Percentiles rank a stretch among this genome's conserved stretches.
These are phyloP conservation scores for Kodamaea nitidulidarum DNA, from an alignment of 805 yeast species.

Conservation along the genomic window DNA sequence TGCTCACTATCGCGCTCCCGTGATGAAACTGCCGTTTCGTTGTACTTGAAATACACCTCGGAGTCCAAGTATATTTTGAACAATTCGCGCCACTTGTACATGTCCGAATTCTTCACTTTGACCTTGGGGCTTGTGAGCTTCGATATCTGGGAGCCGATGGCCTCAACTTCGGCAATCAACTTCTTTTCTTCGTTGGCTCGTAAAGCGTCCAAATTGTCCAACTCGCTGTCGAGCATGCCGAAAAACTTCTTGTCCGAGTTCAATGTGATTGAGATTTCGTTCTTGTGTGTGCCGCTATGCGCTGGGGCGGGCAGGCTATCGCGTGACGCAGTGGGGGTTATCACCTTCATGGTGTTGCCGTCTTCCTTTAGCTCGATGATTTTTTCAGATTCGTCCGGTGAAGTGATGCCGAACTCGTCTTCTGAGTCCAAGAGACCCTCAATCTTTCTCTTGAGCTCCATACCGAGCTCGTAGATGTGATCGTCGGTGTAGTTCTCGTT, in stretches of 20 bases:
- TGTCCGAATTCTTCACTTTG: constrained; percentile 39
- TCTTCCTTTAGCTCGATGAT: constrained; percentile 17
- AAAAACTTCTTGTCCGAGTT: constrained; percentile 60
- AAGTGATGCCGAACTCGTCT: neutral
- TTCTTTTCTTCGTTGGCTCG: constrained; percentile 40
- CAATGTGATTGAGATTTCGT: constrained; percentile 41
- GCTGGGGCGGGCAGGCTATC: constrained; percentile 10
- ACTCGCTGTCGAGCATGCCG: constrained; percentile 52
- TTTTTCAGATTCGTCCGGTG: constrained; percentile 2
- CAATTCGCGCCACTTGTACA: constrained; percentile 67
- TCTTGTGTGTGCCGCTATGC: constrained; percentile 14
- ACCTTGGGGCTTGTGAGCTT: constrained; percentile 35
- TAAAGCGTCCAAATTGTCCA: constrained; percentile 45
- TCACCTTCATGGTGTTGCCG: constrained; percentile 22
- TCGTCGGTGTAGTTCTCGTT: constrained; percentile 27
- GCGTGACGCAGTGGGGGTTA: constrained; percentile 23
- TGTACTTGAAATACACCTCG: constrained; percentile 56
- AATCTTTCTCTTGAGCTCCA: constrained; percentile 25
- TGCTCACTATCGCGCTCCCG: constrained; percentile 45
- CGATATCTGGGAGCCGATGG: constrained; percentile 37
- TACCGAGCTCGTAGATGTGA: constrained; percentile 29
- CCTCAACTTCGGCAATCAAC: constrained; percentile 40
- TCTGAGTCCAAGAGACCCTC: constrained; percentile 20
- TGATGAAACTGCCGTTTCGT: constrained; percentile 38
- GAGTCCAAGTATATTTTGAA: constrained; percentile 63